Percentiles rank a stretch among this genome's conserved stretches.
Evolutionary conservation across 768 basidiomycete genomes (phyloP).

Genomic region (Inosperma sp.): DNA sequence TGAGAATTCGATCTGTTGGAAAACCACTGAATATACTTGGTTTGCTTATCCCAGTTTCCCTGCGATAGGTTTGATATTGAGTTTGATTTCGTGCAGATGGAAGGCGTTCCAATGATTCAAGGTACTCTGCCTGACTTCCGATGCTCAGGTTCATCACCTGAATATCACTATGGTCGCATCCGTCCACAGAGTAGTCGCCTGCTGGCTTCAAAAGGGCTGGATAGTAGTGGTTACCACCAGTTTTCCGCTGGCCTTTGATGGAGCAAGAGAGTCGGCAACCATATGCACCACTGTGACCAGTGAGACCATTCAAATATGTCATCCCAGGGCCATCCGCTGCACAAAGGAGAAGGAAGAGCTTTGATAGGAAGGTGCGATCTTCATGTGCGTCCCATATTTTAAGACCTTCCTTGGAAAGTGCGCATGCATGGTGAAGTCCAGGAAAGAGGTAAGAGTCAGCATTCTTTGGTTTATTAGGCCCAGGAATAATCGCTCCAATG

Average conservation of each 20-base stretch:
- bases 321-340: constrained; percentile 29
- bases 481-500: constrained; percentile 20
- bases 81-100: constrained; percentile 14
- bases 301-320: constrained; percentile 24
- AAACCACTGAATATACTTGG: constrained; percentile 34
- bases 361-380: not conserved
- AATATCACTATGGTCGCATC: constrained; percentile 13
- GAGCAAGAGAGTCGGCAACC: constrained; percentile 32
- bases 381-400: constrained; percentile 28
- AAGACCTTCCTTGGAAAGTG: constrained; percentile 6
- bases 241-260: constrained; percentile 26
- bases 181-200: constrained; percentile 14
- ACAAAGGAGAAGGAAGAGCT: constrained; percentile 7
- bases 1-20: constrained; percentile 12
- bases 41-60: constrained; percentile 33
- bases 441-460: constrained; percentile 19
- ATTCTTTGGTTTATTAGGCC: constrained; percentile 21
- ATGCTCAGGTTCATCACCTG: not conserved
- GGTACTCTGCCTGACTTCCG: constrained; percentile 10
- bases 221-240: constrained; percentile 28
- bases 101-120: constrained; percentile 10
- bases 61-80: constrained; percentile 14
- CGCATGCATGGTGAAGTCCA: constrained; percentile 15
- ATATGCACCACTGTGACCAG: constrained; percentile 24
- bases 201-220: constrained; percentile 26